Conservation (phyloP, 495 filamentous ascomycete genomes). For the Neurospora africana region DNA sequence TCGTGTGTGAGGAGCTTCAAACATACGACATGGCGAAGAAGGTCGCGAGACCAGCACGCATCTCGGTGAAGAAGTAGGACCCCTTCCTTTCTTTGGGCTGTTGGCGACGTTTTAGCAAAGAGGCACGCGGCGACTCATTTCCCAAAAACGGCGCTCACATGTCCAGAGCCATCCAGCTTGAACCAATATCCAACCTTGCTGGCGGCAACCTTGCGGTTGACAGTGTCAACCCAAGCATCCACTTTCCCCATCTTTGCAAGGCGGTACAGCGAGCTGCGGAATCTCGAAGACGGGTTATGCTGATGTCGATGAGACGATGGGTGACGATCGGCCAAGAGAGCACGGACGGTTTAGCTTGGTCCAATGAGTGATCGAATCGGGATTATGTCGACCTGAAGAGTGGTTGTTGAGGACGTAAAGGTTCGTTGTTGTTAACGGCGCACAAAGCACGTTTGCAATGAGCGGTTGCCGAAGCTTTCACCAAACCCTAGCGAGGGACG, state of each 20-base stretch:
- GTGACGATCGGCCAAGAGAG: not conserved
- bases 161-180: conserved; percentile 61
- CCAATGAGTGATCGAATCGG: not conserved
- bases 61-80: conserved; percentile 67
- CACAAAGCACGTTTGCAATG: not conserved
- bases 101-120: conserved; percentile 35
- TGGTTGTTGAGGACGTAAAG: not conserved
- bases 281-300: not conserved
- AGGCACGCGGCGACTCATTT: not conserved
- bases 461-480: conserved; percentile 3
- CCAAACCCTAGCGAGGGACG: not conserved
- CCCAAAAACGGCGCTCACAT: conserved; percentile 40
- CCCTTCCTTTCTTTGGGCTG: conserved; percentile 61
- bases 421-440: not conserved
- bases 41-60: conserved; percentile 67
- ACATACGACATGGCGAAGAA: conserved; percentile 77
- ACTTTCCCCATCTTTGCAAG: conserved; percentile 15
- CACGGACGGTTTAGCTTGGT: not conserved
- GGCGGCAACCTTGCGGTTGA: conserved; percentile 44
- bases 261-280: not conserved
- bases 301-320: not conserved
- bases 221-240: conserved; percentile 36
- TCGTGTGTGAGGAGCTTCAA: conserved; percentile 10
- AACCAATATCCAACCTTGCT: conserved; percentile 62
- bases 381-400: not conserved